phyloP scores from a whole-genome alignment of 495 filamentous ascomycete species.

The Penicillium waksmanii region DNA sequence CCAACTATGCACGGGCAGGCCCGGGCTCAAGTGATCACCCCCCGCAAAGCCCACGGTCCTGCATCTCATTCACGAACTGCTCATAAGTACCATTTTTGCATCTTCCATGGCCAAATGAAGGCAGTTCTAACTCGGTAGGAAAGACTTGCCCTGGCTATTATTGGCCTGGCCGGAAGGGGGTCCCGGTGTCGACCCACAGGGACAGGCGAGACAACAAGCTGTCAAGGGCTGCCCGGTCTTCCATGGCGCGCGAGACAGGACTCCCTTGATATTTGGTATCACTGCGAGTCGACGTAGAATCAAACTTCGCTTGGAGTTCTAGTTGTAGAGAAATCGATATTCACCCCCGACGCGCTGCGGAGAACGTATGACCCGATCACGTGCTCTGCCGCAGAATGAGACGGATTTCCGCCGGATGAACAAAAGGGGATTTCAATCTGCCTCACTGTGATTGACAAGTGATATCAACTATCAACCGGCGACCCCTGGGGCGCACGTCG shows the following conservation, averaged over 20 bases:
- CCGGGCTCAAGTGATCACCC: not conserved
- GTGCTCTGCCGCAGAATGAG: not conserved
- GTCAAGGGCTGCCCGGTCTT: not conserved
- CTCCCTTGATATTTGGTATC: not conserved
- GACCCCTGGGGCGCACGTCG: not conserved
- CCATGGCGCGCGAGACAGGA: too few species aligned
- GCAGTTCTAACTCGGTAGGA: not conserved
- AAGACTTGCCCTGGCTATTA: not conserved
- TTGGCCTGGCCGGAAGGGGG: not conserved
- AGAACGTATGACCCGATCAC: not conserved
- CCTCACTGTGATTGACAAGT: not conserved
- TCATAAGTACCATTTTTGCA: not conserved
- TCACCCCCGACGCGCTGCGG: not conserved
- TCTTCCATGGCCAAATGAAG: not conserved
- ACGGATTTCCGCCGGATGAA: constrained; percentile 1
- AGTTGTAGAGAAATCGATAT: not conserved
- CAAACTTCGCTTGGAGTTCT: not conserved
- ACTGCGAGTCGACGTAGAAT: not conserved
- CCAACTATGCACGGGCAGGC: constrained; percentile 3
- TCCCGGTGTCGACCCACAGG: not conserved
- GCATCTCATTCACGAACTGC: constrained; percentile 1
- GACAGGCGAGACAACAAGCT: not conserved
- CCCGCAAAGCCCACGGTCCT: constrained; percentile 8
- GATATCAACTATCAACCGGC: not conserved
- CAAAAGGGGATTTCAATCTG: constrained; percentile 1